Base-by-base conservation (phyloP, 352 stramenopile genomes). In the Globisporangium alternatum region DNA sequence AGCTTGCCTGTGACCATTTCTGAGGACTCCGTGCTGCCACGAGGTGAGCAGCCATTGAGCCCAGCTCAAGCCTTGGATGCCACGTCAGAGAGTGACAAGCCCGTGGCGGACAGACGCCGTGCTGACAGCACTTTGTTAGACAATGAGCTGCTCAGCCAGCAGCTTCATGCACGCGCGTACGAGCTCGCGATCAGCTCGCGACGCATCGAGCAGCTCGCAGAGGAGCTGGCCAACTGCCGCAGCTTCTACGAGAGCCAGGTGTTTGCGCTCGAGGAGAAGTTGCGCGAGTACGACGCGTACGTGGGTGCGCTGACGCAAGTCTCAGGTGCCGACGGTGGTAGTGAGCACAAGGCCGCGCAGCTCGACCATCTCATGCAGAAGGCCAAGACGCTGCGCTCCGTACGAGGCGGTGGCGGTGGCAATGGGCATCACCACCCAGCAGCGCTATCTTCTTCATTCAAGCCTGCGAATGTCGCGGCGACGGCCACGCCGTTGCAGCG, bases 171-270 rank as follows among this genome's bases (percentile, higher is more conserved):
- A 19, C 86, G 85, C 49, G 55, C 74, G 3, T 67, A 75, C 47
- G 81, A 89, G 56, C 55, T 87, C 28, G 68, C 72, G 22, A 68
- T 86, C 49, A 79, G 69, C 43, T 75, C 70, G 28, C 64, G 58
- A 13, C 80, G 78, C 15, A 76, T 88, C 60, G 62, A 78, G 28
- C 56, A 85, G 19, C 53, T 89, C 2, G 70, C 75, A 0, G 75
- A 78, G 19, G 75, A 88, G 39, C 57, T 91, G 15, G 60, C 70
- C 41, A 80, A 80, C 60, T 80, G 70, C 47, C 80, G 77, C 25
- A 78, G 63, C 28, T 81, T 88, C 30, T 89, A 88, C 54, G 78
- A 89, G 47, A 67, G 55, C 12, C 69, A 91, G 43, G 70, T 89
- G 28, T 61, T 67, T 31, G 12, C 66, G 17, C 52, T 89, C 3